Conservation (phyloP, 225 moss, liverwort and hornwort species). For the Asterella californica region DNA sequence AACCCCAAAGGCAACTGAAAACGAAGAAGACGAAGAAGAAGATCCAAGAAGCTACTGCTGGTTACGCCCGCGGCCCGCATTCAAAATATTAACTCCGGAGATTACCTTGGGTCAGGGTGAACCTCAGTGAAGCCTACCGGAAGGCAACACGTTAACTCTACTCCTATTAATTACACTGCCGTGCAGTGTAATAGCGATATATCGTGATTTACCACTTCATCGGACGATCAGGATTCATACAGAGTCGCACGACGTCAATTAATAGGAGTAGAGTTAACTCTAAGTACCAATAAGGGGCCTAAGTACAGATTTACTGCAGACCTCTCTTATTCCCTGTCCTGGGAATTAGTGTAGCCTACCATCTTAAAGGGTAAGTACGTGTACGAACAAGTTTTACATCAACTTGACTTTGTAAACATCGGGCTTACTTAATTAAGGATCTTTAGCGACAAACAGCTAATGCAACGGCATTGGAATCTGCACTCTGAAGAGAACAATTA, state of each 20-base stretch:
- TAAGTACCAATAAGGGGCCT: too few species aligned
- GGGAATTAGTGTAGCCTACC: slow-evolving; percentile 12
- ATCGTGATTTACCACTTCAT: too few species aligned
- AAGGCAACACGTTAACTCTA: too few species aligned
- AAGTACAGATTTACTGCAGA: not conserved
- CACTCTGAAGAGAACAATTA: not conserved
- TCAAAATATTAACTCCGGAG: not conserved
- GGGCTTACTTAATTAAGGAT: not conserved
- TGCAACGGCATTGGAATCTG: not conserved
- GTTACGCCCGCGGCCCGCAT: not conserved
- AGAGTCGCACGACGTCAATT: too few species aligned
- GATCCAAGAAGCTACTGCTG: not conserved
- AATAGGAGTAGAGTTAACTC: too few species aligned
- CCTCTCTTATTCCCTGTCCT: not conserved
- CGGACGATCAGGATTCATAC: too few species aligned
- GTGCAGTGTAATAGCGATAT: too few species aligned
- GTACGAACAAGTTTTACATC: not conserved
- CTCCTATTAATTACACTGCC: too few species aligned
- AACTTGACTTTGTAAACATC: not conserved
- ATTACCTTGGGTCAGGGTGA: not conserved
- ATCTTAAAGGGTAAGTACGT: not conserved
- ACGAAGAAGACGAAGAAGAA: not conserved
- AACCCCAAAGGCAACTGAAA: too few species aligned
- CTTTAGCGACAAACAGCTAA: not conserved
- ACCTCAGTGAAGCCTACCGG: too few species aligned